Conservation (phyloP, 257 asterid genomes). For the Lycium barbarum region DNA sequence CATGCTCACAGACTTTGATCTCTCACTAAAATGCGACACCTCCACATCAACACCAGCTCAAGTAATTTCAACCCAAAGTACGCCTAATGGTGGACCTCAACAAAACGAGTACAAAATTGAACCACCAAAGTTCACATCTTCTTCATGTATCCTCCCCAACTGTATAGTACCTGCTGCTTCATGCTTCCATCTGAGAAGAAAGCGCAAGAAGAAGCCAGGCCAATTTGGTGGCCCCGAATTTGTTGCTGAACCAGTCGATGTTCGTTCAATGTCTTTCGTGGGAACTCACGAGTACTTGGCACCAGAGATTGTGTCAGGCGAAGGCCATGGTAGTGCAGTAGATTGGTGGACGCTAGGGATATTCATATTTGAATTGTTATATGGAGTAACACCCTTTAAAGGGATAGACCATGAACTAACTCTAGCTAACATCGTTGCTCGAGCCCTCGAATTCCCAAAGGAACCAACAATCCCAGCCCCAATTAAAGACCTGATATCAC, state of each 20-base stretch:
- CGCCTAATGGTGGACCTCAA: slow-evolving; percentile 34
- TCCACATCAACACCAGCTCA: slow-evolving; percentile 78
- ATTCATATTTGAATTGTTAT: slow-evolving; percentile 69
- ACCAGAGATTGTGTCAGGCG: slow-evolving; percentile 84
- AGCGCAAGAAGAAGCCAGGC: slow-evolving; percentile 59
- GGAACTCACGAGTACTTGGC: slow-evolving; percentile 85
- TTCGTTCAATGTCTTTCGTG: slow-evolving; percentile 78
- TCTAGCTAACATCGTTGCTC: slow-evolving; percentile 69
- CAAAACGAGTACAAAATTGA: slow-evolving; percentile 46
- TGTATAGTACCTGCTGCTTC: slow-evolving; percentile 76
- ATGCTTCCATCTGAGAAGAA: slow-evolving; percentile 64
- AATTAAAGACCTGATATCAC: slow-evolving; percentile 67
- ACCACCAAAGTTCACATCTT: slow-evolving; percentile 53
- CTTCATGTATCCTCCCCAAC: slow-evolving; percentile 75
- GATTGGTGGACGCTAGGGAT: slow-evolving; percentile 88
- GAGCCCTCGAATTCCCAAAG: slow-evolving; percentile 76
- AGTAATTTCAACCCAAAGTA: slow-evolving; percentile 51
- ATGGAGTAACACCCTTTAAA: slow-evolving; percentile 73
- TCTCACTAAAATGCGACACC: slow-evolving; percentile 67
- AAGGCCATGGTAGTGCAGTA: slow-evolving; percentile 80
- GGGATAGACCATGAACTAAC: slow-evolving; percentile 76
- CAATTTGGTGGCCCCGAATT: slow-evolving; percentile 58
- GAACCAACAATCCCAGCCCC: slow-evolving; percentile 55
- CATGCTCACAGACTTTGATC: slow-evolving; percentile 86
- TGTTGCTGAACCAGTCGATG: slow-evolving; percentile 76